phyloP scores from a whole-genome alignment of 1,284 basidiomycete genomes.

The Heterobasidion irregulare region DNA sequence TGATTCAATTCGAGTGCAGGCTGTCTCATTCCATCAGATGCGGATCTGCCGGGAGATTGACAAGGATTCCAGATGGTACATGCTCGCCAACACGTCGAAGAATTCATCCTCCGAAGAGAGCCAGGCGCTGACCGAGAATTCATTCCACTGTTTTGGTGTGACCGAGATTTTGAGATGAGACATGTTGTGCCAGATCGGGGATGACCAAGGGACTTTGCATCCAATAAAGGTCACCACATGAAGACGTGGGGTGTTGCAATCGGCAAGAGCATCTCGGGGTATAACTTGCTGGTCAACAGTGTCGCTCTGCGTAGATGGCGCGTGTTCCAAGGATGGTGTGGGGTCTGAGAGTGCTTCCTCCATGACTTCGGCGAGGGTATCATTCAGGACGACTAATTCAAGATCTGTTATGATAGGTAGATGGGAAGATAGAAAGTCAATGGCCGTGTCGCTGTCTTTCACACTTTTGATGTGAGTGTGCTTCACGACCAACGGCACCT shows the following conservation, averaged over 20 bases:
- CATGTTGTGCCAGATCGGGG: too few species aligned
- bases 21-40: neutral
- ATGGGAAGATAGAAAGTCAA: neutral
- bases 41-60: too few species aligned
- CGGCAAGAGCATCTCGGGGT: too few species aligned
- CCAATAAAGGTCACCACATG: too few species aligned
- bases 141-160: too few species aligned
- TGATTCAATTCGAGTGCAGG: too few species aligned
- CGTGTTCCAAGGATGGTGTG: neutral
- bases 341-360: neutral
- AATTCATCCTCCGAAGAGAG: neutral
- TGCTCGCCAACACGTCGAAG: neutral
- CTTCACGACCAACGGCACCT: neutral
- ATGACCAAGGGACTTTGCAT: too few species aligned
- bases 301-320: neutral
- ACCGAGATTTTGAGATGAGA: too few species aligned
- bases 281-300: too few species aligned
- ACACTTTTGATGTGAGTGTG: neutral
- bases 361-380: neutral
- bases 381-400: neutral
- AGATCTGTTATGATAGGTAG: neutral
- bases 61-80: neutral
- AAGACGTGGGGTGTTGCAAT: too few species aligned
- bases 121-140: too few species aligned
- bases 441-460: neutral